phyloP scores from a whole-genome alignment of 2,329 filamentous ascomycete genomes.

The Ophiostoma tasmaniense region DNA sequence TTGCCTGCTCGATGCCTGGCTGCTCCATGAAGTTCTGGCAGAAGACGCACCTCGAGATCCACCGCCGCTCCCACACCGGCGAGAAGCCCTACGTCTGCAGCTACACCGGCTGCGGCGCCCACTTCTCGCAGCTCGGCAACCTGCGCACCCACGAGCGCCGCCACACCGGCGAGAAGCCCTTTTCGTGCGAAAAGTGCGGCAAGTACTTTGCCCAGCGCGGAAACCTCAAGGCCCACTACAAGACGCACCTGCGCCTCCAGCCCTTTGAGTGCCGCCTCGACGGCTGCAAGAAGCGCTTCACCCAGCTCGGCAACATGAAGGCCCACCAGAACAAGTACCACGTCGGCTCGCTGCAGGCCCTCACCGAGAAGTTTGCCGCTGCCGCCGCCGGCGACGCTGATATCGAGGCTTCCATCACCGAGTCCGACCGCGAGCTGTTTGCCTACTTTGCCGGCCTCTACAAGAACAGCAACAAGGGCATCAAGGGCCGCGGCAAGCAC shows the following conservation, averaged over 20 bases:
- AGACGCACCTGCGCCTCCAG: constrained; percentile 69
- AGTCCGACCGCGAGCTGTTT: constrained; percentile 62
- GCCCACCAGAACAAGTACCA: constrained; percentile 95
- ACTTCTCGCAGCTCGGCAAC: constrained; percentile 86
- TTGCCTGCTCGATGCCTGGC: constrained; percentile 58
- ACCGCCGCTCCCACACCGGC: constrained; percentile 80
- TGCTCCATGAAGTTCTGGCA: constrained; percentile 82
- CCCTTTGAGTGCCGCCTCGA: constrained; percentile 76
- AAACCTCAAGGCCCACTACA: constrained; percentile 75
- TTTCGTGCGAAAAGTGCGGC: constrained; percentile 67
- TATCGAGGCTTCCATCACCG: constrained; percentile 34
- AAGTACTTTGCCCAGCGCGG: constrained; percentile 80
- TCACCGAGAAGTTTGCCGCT: constrained; percentile 63
- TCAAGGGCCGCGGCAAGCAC: constrained; percentile 89
- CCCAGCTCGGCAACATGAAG: constrained; percentile 87
- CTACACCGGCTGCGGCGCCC: constrained; percentile 51
- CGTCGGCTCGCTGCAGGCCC: constrained; percentile 56
- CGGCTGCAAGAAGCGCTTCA: constrained; percentile 79
- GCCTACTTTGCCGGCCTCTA: constrained; percentile 78
- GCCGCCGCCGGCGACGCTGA: constrained; percentile 54
- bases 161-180: constrained; percentile 82
- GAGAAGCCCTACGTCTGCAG: constrained; percentile 70
- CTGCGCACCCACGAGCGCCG: constrained; percentile 84
- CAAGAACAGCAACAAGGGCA: constrained; percentile 97
- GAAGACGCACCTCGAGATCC: constrained; percentile 88